These are phyloP conservation scores for Cyclanthera cordifolia DNA, from an alignment of 306 rosid genomes.

Conservation along the genomic window DNA sequence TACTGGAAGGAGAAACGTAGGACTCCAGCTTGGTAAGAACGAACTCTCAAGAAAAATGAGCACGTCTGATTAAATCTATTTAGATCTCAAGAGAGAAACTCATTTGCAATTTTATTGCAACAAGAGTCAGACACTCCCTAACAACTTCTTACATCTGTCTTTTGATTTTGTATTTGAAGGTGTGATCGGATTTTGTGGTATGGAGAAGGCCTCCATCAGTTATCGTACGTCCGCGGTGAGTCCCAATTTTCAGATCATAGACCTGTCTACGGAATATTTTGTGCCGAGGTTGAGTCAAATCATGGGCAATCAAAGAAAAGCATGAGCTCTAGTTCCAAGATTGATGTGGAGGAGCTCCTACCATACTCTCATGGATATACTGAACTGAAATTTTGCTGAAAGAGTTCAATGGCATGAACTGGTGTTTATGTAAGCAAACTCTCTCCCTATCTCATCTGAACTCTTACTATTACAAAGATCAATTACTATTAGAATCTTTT, in stretches of 20 bases:
- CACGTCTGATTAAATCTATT: background rate
- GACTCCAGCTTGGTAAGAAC: constrained; percentile 91
- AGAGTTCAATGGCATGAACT: background rate
- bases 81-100: background rate
- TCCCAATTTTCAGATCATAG: constrained; percentile 94
- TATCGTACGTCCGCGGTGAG: constrained; percentile 84
- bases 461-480: background rate
- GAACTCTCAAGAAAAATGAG: constrained; percentile 6
- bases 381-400: constrained; percentile 80
- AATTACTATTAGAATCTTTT: background rate
- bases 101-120: background rate
- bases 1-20: constrained; percentile 89
- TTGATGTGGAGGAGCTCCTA: constrained; percentile 80
- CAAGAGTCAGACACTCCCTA: background rate
- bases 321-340: constrained; percentile 71
- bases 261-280: constrained; percentile 82
- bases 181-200: constrained; percentile 94
- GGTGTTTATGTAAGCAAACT: constrained; percentile 1
- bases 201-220: constrained; percentile 89
- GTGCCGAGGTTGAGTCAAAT: constrained; percentile 91
- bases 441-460: constrained; percentile 3
- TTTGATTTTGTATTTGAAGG: constrained; percentile 31
- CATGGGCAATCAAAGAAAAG: constrained; percentile 69
- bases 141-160: background rate
- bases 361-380: constrained; percentile 87